These are phyloP conservation scores for Scleromitrula shiraiana DNA, from an alignment of 2,329 filamentous ascomycete species.

Conservation along the genomic window DNA sequence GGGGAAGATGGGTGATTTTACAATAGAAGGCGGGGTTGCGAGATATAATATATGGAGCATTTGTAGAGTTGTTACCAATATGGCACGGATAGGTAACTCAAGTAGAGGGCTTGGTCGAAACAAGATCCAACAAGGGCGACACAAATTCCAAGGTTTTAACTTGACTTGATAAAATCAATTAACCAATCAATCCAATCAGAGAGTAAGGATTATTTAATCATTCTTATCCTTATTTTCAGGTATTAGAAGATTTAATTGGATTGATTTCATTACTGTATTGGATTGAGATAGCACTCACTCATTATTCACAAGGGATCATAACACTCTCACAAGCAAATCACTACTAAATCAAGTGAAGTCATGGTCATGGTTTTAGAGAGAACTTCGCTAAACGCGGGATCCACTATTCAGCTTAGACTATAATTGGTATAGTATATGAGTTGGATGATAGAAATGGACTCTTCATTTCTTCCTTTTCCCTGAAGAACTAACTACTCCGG, in stretches of 20 bases:
- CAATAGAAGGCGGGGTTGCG: constrained; percentile 17
- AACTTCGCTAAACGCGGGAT: constrained; percentile 7
- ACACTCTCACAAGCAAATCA: constrained; percentile 5
- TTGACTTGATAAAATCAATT: neutral
- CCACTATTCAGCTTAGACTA: constrained; percentile 1
- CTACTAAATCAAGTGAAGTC: constrained; percentile 2
- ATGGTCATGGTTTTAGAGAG: neutral
- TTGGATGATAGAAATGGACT: neutral
- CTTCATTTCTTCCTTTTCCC: too few relatives aligned
- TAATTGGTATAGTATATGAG: too few relatives aligned
- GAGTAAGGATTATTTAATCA: neutral
- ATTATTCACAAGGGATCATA: too few relatives aligned
- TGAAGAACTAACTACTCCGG: too few relatives aligned
- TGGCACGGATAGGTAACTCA: constrained; percentile 1
- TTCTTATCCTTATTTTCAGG: neutral
- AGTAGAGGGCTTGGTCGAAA: neutral
- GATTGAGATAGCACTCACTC: too few relatives aligned
- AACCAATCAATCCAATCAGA: neutral
- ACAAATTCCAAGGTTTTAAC: neutral
- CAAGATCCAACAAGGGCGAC: constrained; percentile 3
- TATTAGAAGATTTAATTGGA: neutral
- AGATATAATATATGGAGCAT: constrained; percentile 9
- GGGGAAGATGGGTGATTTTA: neutral
- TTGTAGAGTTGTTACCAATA: neutral
- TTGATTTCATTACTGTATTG: too few relatives aligned